Conservation (phyloP, 2,329 filamentous ascomycete species). For the Colletotrichum kahawae region DNA sequence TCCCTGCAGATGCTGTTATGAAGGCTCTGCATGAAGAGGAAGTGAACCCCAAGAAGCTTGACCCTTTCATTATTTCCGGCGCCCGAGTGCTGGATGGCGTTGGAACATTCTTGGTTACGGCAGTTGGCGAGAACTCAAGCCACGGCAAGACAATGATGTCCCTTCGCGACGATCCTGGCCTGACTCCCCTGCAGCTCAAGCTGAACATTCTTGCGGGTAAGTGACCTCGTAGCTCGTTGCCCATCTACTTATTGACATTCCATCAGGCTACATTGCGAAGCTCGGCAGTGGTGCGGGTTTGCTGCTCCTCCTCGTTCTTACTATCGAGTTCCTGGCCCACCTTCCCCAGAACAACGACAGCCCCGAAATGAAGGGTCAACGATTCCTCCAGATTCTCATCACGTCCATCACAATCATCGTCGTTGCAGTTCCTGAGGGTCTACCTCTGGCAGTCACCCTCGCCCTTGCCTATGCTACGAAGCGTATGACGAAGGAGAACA, state of each 20-base stretch:
- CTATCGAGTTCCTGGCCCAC: slow-evolving; percentile 24
- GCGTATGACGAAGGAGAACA: slow-evolving; percentile 67
- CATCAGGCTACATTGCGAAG: slow-evolving; percentile 26
- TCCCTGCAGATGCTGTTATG: slow-evolving; percentile 62
- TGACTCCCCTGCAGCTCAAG: slow-evolving; percentile 26
- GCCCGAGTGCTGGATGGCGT: slow-evolving; percentile 67
- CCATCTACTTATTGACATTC: not conserved
- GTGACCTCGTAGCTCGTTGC: not conserved
- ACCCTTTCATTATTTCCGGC: slow-evolving; percentile 84
- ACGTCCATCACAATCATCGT: slow-evolving; percentile 58
- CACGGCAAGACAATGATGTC: slow-evolving; percentile 27
- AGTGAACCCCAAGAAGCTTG: slow-evolving; percentile 57
- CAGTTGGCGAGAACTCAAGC: slow-evolving; percentile 24
- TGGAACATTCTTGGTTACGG: slow-evolving; percentile 24
- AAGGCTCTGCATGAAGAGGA: slow-evolving; percentile 54
- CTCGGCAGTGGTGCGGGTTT: slow-evolving; percentile 25
- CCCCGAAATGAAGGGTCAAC: slow-evolving; percentile 51
- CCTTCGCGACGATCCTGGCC: slow-evolving; percentile 25
- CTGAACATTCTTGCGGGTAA: slow-evolving; percentile 25
- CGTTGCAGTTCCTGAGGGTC: slow-evolving; percentile 64
- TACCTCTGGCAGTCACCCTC: slow-evolving; percentile 65
- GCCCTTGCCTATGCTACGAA: slow-evolving; percentile 68
- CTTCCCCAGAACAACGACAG: slow-evolving; percentile 44
- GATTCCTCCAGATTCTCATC: slow-evolving; percentile 51
- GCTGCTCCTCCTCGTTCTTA: slow-evolving; percentile 22